Base-by-base conservation (phyloP, 768 basidiomycete genomes). In the Pisolithus marmoratus region DNA sequence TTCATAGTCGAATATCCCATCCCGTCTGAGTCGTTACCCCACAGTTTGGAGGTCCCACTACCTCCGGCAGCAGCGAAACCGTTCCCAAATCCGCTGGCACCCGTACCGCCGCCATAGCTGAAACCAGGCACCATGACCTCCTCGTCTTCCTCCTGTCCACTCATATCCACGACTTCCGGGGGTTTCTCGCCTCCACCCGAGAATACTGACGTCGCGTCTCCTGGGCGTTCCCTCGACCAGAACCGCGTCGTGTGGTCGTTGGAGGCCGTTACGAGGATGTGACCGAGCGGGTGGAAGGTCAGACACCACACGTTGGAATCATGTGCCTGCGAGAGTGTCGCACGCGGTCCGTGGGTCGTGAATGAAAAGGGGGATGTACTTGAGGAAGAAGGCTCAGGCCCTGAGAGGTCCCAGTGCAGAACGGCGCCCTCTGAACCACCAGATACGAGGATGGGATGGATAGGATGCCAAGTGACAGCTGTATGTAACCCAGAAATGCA, bases 171-270 rank as follows among this genome's bases (percentile, higher is more conserved):
- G 37, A 79, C 72, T 59, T 85, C 86, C 0, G 87, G 86, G 12
- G 90, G 91, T 69, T 89, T 90, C 73, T 92, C 89, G 15, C 88
- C 90, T 6, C 87, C 88, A 8, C 82, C 85, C 0, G 82, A 82
- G 67, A 90, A 90, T 38, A 84, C 89, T 49, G 80, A 82, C n/a
- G 79, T 75, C 1, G 78, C 76, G 59, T 91, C 90, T n/a, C 90
- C 89, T 0, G 90, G 90, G 3, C 90, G 80, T 63, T 93, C 90
- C 60, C 95, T 82, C 45, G 86, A 85, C 95, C 96, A 98, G 78
- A 98, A 99, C n/a, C 94, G 82, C 6, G 95, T 96, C 5, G 96
- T 97, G 72, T 94, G 92, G 74, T 99, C 96, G 73, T 96, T 98
- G n/a, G 89, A 90, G 9, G 87, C 96, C 55, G 83, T 86, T 55